phyloP scores from a whole-genome alignment of 495 filamentous ascomycete species.

The Aspergillus campestris region DNA sequence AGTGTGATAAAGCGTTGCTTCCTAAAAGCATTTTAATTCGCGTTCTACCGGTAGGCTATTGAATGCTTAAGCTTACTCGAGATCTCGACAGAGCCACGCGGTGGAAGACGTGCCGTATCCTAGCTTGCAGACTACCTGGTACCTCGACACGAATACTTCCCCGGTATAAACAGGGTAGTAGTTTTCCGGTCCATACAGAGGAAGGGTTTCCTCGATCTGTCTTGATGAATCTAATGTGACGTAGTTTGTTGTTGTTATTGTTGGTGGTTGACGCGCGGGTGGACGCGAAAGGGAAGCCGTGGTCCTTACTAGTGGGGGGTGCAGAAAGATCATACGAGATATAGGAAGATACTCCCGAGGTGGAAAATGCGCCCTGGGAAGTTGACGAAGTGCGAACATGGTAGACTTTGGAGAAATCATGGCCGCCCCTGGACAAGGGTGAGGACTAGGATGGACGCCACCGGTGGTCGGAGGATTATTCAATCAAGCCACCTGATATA shows the following conservation, averaged over 20 bases:
- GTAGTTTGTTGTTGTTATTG: constrained; percentile 7
- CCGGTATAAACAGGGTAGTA: constrained; percentile 42
- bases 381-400: too few species aligned
- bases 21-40: constrained; percentile 9
- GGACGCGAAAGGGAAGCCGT: constrained; percentile 2
- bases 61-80: constrained; percentile 25
- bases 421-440: too few species aligned
- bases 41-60: not conserved
- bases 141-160: constrained; percentile 33
- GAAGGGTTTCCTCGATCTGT: constrained; percentile 36
- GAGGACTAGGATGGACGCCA: too few species aligned
- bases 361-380: too few species aligned
- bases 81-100: constrained; percentile 40
- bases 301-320: not conserved
- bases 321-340: not conserved
- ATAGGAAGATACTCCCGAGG: too few species aligned
- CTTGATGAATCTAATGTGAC: constrained; percentile 6
- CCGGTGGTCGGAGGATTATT: too few species aligned
- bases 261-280: constrained; percentile 5
- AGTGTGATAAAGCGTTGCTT: constrained; percentile 21
- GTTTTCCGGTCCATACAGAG: constrained; percentile 25
- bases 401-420: too few species aligned
- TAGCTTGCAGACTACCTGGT: constrained; percentile 43
- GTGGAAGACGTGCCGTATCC: constrained; percentile 43
- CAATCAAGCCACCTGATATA: too few species aligned